Base-by-base conservation (phyloP, 2,329 filamentous ascomycete species). In the Dactylellina sp. region DNA sequence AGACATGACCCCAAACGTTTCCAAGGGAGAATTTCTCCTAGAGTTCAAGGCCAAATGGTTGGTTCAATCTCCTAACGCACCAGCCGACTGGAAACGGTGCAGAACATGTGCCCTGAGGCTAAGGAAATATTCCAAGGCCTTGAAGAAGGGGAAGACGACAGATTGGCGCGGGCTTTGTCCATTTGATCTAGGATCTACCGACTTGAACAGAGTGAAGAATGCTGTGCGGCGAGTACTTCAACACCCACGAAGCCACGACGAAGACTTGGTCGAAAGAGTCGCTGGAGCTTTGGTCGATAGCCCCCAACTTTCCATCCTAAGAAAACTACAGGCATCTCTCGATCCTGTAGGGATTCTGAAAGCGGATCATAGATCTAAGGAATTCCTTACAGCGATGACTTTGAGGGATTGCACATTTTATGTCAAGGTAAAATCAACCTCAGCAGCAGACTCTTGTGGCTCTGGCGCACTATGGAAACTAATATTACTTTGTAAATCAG, bases 41-140 rank as follows among this genome's bases (percentile, higher is more conserved):
- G 90, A 94, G 80, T 90, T 94, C 81, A 95, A 95, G 80, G 91
- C 91, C 12, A 95, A 95, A 81, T 95, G 91, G 91, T 85, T 95
- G 24, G 82, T 85, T 7, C 91, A 93, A 80, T 93, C 91, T 1
- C 90, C 89, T 2, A 88, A 87, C 39, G 91, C 91, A 0, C 91
- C 91, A 0, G 24, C 79, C 0, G 81, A 82, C 25, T 86, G 90
- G 42, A 85, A 83, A 56, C 84, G 90, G 56, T 95, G 91, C 81
- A 87, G 91, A 32, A 92, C 89, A 40, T 95, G 91, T 80, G 91
- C 91, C 2, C 76, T 78, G 14, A 76, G 77, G 20, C 77, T 79
- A 12, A 75, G 72, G 11, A 75, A 71, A 32, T 77, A 77, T 39
- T 72, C 77, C 28, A 25, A 77, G 57, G 59, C 76, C 32, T 53